Percentiles rank a stretch among this genome's conserved stretches.
phyloP scores from a whole-genome alignment of 2,329 filamentous ascomycete genomes.

The Aspergillus eucalypticola region DNA sequence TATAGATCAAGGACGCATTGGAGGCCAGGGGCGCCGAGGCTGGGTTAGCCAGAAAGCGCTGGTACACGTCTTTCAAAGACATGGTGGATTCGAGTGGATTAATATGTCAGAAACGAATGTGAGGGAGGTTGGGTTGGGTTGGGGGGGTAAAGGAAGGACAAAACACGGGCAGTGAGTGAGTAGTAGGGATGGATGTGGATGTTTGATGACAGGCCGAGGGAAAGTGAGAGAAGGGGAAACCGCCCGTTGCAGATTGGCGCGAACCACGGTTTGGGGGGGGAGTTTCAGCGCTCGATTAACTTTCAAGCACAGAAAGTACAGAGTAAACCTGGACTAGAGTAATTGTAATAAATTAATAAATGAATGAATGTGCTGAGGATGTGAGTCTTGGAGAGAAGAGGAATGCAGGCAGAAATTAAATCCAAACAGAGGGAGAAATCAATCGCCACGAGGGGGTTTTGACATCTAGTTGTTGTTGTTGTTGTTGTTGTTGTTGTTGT shows the following conservation, averaged over 20 bases:
- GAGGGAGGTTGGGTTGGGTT: neutral
- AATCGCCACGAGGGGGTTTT: no score
- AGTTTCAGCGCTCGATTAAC: neutral
- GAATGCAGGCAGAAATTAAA: slow-evolving; percentile 5
- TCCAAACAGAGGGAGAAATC: neutral
- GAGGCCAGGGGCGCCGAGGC: slow-evolving; percentile 63
- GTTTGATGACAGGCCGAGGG: slow-evolving; percentile 9
- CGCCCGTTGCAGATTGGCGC: slow-evolving; percentile 5
- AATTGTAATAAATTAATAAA: no score
- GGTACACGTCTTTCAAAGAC: slow-evolving; percentile 58
- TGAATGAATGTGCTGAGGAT: no score
- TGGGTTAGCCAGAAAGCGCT: slow-evolving; percentile 70
- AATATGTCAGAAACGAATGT: slow-evolving; percentile 13
- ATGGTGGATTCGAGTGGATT: slow-evolving; percentile 27
- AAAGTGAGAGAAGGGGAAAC: slow-evolving; percentile 6
- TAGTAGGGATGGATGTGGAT: slow-evolving; percentile 16
- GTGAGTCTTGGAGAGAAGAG: neutral
- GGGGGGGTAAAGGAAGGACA: slow-evolving; percentile 12
- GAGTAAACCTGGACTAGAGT: neutral
- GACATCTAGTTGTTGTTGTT: no score
- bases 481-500: no score
- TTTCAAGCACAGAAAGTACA: neutral
- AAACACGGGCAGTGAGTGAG: slow-evolving; percentile 14
- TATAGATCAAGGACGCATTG: slow-evolving; percentile 76
- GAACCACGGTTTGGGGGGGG: slow-evolving; percentile 16